A percentile compares a stretch with the other conserved stretches of the same genome.
These are phyloP conservation scores for Zea luxurians DNA, from an alignment of 176 grass and related monocot genomes.

Conservation along the genomic window DNA sequence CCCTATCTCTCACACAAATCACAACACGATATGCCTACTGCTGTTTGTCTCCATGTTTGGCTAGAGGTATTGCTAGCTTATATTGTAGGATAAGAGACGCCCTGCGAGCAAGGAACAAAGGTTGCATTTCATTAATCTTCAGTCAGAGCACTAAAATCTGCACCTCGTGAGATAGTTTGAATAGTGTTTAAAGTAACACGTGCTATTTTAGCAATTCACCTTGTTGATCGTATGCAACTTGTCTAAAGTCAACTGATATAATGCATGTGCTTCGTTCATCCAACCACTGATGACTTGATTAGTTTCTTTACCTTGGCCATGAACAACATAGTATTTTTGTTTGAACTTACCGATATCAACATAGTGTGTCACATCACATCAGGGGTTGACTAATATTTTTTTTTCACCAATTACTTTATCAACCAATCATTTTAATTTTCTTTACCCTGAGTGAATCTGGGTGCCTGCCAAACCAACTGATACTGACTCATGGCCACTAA, in stretches of 20 bases:
- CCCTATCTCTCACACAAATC: too few species aligned
- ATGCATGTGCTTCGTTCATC: neutral
- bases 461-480: neutral
- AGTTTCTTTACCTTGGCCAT: slow-evolving; percentile 1
- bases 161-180: neutral
- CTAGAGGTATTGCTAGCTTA: too few species aligned
- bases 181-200: neutral
- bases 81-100: too few species aligned
- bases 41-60: too few species aligned
- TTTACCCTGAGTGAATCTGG: neutral
- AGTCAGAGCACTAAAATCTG: neutral
- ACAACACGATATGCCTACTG: too few species aligned
- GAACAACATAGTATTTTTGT: neutral
- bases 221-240: neutral
- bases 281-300: neutral
- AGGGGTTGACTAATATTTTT: slow-evolving; percentile 11
- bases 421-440: slow-evolving; percentile 32
- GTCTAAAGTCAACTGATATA: neutral
- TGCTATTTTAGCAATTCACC: slow-evolving; percentile 4
- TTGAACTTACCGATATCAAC: neutral
- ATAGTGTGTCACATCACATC: too few species aligned
- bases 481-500: neutral
- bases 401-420: slow-evolving; percentile 56
- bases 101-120: neutral
- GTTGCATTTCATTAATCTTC: neutral